Evolutionary conservation across 2,329 filamentous ascomycete genomes (phyloP), one percentile per base, ranked within the genome.

Genomic region (Graphilbum ipis-grandicollis): DNA sequence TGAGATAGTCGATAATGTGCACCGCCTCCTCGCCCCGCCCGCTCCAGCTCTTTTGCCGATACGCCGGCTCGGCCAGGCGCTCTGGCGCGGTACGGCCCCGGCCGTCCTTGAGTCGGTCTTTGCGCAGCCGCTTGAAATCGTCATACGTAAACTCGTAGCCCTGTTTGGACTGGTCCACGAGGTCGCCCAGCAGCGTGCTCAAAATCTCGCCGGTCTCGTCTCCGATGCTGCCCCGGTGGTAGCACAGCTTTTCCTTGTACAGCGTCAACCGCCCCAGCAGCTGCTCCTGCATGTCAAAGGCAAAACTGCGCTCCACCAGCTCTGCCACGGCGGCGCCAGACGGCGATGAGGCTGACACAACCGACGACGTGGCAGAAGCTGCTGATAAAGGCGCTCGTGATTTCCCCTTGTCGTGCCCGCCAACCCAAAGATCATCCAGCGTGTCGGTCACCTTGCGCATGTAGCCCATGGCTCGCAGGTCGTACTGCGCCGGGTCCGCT

Each of bases 241-340:
- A 84, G 25, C 68, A 72, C 0, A 75, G 53, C 4, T 56, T 60
- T 35, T 81, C 74, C 41, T 79, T 77, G 49, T 65, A 71, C 5
- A 59, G 64, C 0, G 79, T 86, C 38, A 69, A 75, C 0, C 58
- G 56, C 0, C 81, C 80, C 3, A 88, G 60, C 19, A 75, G 54
- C 7, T 60, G 65, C 2, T 62, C 60, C 31, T 64, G 52, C 50
- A 71, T 61, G 22, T 69, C 70, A 49, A 80, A 81, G 0, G 50
- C 46, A 33, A 84, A 68, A 3, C 66, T 64, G 17, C 58, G 51
- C 28, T 52, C 46, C 1, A 82, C 48, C 43, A 78, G 72, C 2
- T 58, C 51, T 1, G 56, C 48, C 0, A 65, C 52, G 2, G 12
- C 39, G 2, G n/a, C n/a, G n/a, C n/a, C n/a, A n/a, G 13, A 19